A percentile compares a stretch with the other conserved stretches of the same genome.
Evolutionary conservation across 768 basidiomycete species (phyloP).

Genomic region (Suillus spraguei): DNA sequence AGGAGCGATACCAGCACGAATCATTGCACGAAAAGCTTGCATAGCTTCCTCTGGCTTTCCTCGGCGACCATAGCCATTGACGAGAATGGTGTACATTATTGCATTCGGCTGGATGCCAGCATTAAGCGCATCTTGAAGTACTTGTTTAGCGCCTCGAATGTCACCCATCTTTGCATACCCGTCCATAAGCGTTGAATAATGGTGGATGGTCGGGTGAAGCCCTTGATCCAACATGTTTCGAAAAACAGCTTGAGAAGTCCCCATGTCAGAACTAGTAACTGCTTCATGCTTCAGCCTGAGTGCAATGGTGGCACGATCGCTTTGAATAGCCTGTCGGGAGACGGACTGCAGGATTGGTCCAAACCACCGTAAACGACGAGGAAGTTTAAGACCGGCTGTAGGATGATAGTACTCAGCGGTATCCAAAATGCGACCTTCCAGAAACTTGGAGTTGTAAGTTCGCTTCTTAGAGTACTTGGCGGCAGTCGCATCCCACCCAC

Average conservation of each 20-base stretch:
- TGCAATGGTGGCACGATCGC: constrained; percentile 59
- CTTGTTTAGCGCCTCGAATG: constrained; percentile 52
- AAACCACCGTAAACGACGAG: constrained; percentile 35
- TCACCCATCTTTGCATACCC: constrained; percentile 68
- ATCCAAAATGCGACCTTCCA: constrained; percentile 18
- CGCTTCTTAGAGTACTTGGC: constrained; percentile 40
- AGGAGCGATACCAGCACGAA: constrained; percentile 59
- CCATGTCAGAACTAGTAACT: constrained; percentile 50
- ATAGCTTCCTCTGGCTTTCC: constrained; percentile 56
- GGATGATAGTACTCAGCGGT: constrained; percentile 47
- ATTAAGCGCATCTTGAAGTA: constrained; percentile 53
- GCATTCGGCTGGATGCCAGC: constrained; percentile 59
- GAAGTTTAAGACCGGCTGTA: constrained; percentile 45
- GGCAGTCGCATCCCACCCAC: constrained; percentile 49
- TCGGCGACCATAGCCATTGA: constrained; percentile 68
- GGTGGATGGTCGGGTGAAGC: constrained; percentile 70
- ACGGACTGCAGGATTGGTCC: constrained; percentile 51
- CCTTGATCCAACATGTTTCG: constrained; percentile 64
- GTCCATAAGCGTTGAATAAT: constrained; percentile 76
- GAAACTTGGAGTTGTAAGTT: constrained; percentile 18
- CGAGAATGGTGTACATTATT: constrained; percentile 77
- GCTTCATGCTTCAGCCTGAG: constrained; percentile 68
- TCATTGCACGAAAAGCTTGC: constrained; percentile 62
- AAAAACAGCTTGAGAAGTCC: constrained; percentile 56
- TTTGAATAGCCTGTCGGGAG: constrained; percentile 46